Conservation (phyloP, 2,329 filamentous ascomycete genomes). For the Clonostachys byssicola region DNA sequence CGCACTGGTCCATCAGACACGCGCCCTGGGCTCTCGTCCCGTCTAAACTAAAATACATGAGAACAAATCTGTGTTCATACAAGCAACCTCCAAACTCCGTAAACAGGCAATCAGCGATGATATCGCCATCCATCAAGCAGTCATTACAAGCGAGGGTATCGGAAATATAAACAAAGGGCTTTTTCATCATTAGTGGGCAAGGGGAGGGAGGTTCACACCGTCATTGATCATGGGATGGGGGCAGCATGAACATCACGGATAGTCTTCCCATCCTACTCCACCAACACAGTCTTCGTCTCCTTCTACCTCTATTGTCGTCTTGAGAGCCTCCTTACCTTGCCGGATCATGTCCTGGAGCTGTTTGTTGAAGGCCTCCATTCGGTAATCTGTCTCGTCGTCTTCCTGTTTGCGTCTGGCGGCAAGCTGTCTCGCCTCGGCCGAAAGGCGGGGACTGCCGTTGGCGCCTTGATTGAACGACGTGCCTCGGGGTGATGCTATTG, state of each 20-base stretch:
- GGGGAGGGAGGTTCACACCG: too few relatives aligned
- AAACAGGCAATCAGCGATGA: too few relatives aligned
- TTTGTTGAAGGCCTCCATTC: conserved; percentile 74
- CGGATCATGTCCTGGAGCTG: conserved; percentile 82
- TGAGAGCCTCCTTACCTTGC: conserved; percentile 83
- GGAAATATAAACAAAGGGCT: too few relatives aligned
- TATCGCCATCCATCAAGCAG: too few relatives aligned
- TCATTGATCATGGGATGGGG: too few relatives aligned
- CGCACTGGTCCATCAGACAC: too few relatives aligned
- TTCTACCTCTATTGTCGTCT: conserved; percentile 65
- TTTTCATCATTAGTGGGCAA: too few relatives aligned
- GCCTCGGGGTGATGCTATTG: conserved; percentile 28
- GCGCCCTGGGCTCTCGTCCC: too few relatives aligned
- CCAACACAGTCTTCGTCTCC: conserved; percentile 24
- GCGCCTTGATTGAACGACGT: conserved; percentile 1
- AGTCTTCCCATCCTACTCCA: conserved; percentile 34
- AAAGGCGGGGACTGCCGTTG: conserved; percentile 41
- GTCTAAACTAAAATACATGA: too few relatives aligned
- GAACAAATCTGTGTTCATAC: too few relatives aligned
- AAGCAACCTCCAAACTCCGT: too few relatives aligned
- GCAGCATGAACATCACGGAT: background rate
- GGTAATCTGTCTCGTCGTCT: conserved; percentile 74
- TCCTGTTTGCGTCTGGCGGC: conserved; percentile 68
- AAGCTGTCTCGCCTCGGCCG: conserved; percentile 68
- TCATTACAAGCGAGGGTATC: too few relatives aligned